Percentiles rank a stretch among this genome's conserved stretches.
These are phyloP conservation scores for Aspergillus uvarum DNA, from an alignment of 2,329 filamentous ascomycete genomes.

Conservation along the genomic window DNA sequence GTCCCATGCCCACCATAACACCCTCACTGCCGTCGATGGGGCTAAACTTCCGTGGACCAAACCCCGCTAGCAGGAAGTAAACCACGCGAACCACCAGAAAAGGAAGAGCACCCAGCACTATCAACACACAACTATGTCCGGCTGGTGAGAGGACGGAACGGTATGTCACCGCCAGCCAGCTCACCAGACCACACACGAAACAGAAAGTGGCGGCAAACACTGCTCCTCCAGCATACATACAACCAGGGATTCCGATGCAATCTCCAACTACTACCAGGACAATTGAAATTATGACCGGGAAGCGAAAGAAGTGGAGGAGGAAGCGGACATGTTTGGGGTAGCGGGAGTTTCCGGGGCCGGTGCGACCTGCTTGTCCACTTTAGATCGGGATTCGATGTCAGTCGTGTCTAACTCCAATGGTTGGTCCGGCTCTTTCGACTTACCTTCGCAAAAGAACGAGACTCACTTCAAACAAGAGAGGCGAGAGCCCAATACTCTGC, in stretches of 20 bases:
- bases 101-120: slow-evolving; percentile 20
- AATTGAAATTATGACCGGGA: slow-evolving; percentile 26
- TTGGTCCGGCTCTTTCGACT: neutral
- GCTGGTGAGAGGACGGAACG: slow-evolving; percentile 18
- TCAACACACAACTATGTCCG: slow-evolving; percentile 20
- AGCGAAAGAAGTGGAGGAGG: slow-evolving; percentile 27
- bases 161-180: slow-evolving; percentile 21
- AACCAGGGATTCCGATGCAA: slow-evolving; percentile 17
- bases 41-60: slow-evolving; percentile 20
- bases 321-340: slow-evolving; percentile 24
- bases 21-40: slow-evolving; percentile 17
- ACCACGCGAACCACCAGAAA: slow-evolving; percentile 25
- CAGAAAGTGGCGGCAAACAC: slow-evolving; percentile 24
- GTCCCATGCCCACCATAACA: slow-evolving; percentile 23
- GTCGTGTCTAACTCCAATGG: neutral
- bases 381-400: neutral
- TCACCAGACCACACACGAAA: slow-evolving; percentile 23
- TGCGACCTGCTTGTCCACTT: slow-evolving; percentile 28
- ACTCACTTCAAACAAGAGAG: slow-evolving; percentile 32
- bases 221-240: slow-evolving; percentile 21
- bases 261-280: slow-evolving; percentile 24
- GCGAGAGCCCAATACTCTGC: slow-evolving; percentile 30
- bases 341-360: slow-evolving; percentile 27
- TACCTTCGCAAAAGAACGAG: slow-evolving; percentile 29
- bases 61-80: slow-evolving; percentile 24